Base-by-base conservation (phyloP, 805 yeast species). In the Priceomyces haplophilus region DNA sequence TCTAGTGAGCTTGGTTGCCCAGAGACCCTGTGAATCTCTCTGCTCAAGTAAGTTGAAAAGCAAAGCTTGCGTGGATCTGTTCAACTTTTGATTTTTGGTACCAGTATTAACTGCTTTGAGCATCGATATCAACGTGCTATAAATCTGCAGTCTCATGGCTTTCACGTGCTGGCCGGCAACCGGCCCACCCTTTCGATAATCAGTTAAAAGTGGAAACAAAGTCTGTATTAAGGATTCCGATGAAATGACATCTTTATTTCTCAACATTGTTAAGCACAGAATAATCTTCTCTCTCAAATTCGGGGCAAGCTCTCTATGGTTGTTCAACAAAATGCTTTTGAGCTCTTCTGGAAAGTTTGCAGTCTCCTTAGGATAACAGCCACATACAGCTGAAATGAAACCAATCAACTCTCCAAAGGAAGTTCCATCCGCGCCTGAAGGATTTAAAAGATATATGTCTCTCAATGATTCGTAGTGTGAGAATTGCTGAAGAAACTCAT, bases 1-100 rank as follows among this genome's bases (percentile, higher is more conserved):
- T 59, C 98, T 79, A 4, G 97, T 89, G 44, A 93, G 69, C 56
- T 88, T 90, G 2, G 97, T 87, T 6, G 98, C 97, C 97, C 98
- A 93, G 18, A 93, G 68, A 29, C 97, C 97, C 54, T 85, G 87
- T 34, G 73, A 57, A 32, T 88, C 76, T 46, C 85, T 80, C 61
- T 86, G 82, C 50, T 88, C 96, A 35, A 93, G 69, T 49, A 91
- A 71, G 54, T 87, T 88, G 73, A 93, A 91, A 40, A 95, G 76
- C 38, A 93, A 65, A 0, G 98, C 97, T 65, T 93, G 99, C 1
- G 97, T 87, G 10, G 89, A 81, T 59, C 86, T 77, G 62, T 93
- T 93, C 48, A 93, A 70, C 64, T 86, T 89, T 59, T 88, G 97
- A 59, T 89, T 88, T 61, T 85, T 88, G 4, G 93, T 73, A n/a